These are phyloP conservation scores for Neonectria punicea DNA, from an alignment of 2,329 filamentous ascomycete species.

Conservation along the genomic window DNA sequence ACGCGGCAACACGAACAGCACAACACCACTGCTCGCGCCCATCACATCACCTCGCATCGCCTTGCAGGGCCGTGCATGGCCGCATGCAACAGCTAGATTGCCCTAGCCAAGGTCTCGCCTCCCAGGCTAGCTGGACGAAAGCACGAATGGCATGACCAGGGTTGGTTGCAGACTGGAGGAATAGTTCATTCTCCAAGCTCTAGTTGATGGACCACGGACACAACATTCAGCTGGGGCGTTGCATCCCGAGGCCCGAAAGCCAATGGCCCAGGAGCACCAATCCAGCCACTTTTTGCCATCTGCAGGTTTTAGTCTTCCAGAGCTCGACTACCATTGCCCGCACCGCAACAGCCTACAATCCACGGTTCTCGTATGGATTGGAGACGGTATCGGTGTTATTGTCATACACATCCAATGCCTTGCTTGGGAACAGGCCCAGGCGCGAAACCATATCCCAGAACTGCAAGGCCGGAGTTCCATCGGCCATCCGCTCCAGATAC, in stretches of 20 bases:
- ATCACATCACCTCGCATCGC: conserved; percentile 40
- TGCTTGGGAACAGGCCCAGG: neutral
- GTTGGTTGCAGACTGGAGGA: neutral
- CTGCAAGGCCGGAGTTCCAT: neutral
- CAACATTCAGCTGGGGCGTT: neutral
- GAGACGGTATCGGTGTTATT: conserved; percentile 4
- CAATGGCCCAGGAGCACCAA: neutral
- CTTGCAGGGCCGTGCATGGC: conserved; percentile 21
- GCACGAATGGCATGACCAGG: neutral
- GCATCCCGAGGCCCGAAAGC: neutral
- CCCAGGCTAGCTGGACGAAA: conserved; percentile 19
- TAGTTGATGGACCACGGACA: neutral
- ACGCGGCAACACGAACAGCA: conserved; percentile 36
- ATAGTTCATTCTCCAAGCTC: neutral
- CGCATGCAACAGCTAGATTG: conserved; percentile 26
- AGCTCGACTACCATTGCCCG: neutral
- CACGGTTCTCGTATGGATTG: neutral
- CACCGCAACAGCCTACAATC: neutral
- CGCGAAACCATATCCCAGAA: neutral
- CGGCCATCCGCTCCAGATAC: neutral
- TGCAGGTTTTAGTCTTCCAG: neutral
- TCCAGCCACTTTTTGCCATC: conserved; percentile 11
- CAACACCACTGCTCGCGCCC: conserved; percentile 27
- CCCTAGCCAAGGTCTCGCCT: conserved; percentile 15
- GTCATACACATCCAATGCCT: neutral